These are phyloP conservation scores for Fusarium succisae DNA, from an alignment of 2,329 filamentous ascomycete genomes.

Conservation along the genomic window DNA sequence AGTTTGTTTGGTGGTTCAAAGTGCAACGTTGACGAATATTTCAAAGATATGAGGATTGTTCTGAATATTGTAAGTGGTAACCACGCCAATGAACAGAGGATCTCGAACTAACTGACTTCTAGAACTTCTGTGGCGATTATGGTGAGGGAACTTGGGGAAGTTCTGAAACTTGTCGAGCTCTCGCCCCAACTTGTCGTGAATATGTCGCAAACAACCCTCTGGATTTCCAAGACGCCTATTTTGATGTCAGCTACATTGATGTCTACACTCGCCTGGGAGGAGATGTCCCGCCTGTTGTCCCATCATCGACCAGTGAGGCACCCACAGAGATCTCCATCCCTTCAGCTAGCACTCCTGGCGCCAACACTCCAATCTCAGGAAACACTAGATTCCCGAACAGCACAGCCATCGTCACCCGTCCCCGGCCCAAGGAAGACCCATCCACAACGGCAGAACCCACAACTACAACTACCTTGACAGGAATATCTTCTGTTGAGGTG, in stretches of 20 bases:
- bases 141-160: slow-evolving; percentile 61
- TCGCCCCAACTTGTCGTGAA: slow-evolving; percentile 57
- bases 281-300: background rate
- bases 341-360: background rate
- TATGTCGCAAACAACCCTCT: slow-evolving; percentile 58
- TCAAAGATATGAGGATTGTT: slow-evolving; percentile 75
- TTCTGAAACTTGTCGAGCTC: slow-evolving; percentile 50
- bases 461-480: slow-evolving; percentile 41
- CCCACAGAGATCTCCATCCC: background rate
- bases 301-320: background rate
- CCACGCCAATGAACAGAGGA: background rate
- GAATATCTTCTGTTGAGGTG: slow-evolving; percentile 40
- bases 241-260: slow-evolving; percentile 67
- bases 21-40: slow-evolving; percentile 74
- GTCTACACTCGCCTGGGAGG: slow-evolving; percentile 49
- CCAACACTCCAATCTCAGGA: background rate
- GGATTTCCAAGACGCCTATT: slow-evolving; percentile 54
- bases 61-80: slow-evolving; percentile 67
- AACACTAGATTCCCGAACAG: background rate
- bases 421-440: background rate
- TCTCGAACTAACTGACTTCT: background rate
- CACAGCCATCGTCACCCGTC: background rate
- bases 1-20: slow-evolving; percentile 71
- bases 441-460: slow-evolving; percentile 31
- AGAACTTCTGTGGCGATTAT: slow-evolving; percentile 82